Conservation (phyloP, 495 filamentous ascomycete species). For the Daldinia loculata region DNA sequence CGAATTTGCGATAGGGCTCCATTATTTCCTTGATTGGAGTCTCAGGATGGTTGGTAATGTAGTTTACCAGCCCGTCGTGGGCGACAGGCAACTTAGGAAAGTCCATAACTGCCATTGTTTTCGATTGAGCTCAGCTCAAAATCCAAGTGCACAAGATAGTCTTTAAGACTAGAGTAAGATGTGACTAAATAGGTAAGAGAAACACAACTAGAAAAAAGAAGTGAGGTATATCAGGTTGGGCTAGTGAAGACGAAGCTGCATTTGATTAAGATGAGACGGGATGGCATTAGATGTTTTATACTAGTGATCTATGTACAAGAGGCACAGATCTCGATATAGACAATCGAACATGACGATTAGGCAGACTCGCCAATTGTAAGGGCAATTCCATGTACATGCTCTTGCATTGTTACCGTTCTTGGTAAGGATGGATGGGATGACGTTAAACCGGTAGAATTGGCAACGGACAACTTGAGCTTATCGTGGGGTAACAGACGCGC, state of each 20-base stretch:
- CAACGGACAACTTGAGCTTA: not conserved
- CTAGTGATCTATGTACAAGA: not conserved
- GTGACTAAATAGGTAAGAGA: not conserved
- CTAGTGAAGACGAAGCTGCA: not conserved
- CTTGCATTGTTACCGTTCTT: not conserved
- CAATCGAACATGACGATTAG: constrained; percentile 20
- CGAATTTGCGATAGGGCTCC: constrained; percentile 73
- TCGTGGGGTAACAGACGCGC: not conserved
- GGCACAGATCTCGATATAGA: not conserved
- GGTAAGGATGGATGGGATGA: not conserved
- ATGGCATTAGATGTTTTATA: constrained; percentile 19
- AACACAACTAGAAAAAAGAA: not conserved
- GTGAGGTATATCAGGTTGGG: not conserved
- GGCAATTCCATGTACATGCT: not conserved
- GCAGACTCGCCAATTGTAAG: constrained; percentile 24
- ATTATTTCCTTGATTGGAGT: constrained; percentile 65
- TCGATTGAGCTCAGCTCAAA: constrained; percentile 4
- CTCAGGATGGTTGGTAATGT: constrained; percentile 60
- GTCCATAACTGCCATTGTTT: constrained; percentile 47
- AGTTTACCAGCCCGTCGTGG: constrained; percentile 53
- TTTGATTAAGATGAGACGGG: constrained; percentile 10
- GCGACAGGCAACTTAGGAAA: constrained; percentile 57
- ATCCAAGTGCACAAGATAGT: not conserved
- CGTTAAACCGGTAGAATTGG: not conserved
- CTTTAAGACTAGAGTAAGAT: not conserved